These are phyloP conservation scores for Osmozyma mogii DNA, from an alignment of 805 yeast genomes.

Conservation along the genomic window DNA sequence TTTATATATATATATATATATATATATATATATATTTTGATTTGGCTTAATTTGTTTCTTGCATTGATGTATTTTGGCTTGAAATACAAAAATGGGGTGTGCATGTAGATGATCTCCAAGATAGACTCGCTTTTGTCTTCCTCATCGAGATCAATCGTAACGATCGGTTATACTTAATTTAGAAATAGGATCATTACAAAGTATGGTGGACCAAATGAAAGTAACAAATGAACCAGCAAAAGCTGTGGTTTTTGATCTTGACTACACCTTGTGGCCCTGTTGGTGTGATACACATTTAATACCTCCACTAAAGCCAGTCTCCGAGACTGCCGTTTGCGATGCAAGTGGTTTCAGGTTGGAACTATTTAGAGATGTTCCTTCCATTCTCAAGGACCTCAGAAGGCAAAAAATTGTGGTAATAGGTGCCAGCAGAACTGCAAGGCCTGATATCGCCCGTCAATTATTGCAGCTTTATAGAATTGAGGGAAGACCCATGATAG, in stretches of 20 bases:
- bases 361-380: conserved; percentile 62
- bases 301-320: conserved; percentile 31
- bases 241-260: conserved; percentile 69
- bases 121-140: no score
- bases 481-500: conserved; percentile 43
- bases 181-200: no score
- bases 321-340: conserved; percentile 39
- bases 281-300: conserved; percentile 76
- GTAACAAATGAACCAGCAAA: no score
- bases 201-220: no score
- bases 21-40: no score
- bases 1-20: no score
- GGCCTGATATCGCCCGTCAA: conserved; percentile 69
- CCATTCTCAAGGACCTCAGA: conserved; percentile 47
- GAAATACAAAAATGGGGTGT: no score
- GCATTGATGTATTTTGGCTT: no score
- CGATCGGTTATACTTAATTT: no score
- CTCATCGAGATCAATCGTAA: no score
- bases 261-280: conserved; percentile 74
- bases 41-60: no score
- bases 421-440: conserved; percentile 73
- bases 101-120: no score
- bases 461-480: conserved; percentile 48
- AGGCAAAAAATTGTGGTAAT: conserved; percentile 43
- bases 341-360: conserved; percentile 45